Percentiles rank a stretch among this genome's conserved stretches.
These are phyloP conservation scores for Dactylella cylindrospora DNA, from an alignment of 2,329 filamentous ascomycete species.

Conservation along the genomic window DNA sequence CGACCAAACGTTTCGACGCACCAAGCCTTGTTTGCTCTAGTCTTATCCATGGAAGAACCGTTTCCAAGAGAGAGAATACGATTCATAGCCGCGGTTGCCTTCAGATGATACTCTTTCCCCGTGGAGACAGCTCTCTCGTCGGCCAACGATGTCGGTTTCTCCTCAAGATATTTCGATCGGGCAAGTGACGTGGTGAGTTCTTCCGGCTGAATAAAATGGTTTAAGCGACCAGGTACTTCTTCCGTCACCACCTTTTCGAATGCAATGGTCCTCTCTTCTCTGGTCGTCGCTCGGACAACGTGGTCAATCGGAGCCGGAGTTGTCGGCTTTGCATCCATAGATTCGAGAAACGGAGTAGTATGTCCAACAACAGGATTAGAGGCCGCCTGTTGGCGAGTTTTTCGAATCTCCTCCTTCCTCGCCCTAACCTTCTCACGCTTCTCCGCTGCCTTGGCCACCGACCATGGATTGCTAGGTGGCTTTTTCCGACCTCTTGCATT, in stretches of 20 bases:
- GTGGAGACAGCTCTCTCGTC: conserved; percentile 53
- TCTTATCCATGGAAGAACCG: conserved; percentile 73
- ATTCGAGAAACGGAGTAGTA: conserved; percentile 78
- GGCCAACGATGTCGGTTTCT: not conserved
- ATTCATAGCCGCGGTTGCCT: conserved; percentile 71
- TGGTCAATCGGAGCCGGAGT: conserved; percentile 53
- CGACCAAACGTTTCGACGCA: conserved; percentile 87
- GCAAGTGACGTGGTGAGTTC: conserved; percentile 53
- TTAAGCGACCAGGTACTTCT: conserved; percentile 62
- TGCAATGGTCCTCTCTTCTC: conserved; percentile 22
- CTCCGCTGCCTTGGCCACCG: conserved; percentile 29
- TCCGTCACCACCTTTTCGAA: conserved; percentile 48
- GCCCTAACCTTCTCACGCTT: conserved; percentile 52
- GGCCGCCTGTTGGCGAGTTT: conserved; percentile 64
- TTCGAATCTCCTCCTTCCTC: conserved; percentile 68
- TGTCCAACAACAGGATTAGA: conserved; percentile 80
- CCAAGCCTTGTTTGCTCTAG: conserved; percentile 77
- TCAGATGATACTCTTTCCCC: conserved; percentile 60
- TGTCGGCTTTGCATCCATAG: conserved; percentile 62
- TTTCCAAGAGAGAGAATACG: conserved; percentile 79
- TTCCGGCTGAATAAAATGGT: conserved; percentile 70
- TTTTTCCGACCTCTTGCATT: conserved; percentile 15
- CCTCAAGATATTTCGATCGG: conserved; percentile 26
- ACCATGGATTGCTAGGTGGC: conserved; percentile 33
- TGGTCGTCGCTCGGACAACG: conserved; percentile 45